These are phyloP conservation scores for Haematococcus sp. DNA, from an alignment of 139 green algal species.

Conservation along the genomic window DNA sequence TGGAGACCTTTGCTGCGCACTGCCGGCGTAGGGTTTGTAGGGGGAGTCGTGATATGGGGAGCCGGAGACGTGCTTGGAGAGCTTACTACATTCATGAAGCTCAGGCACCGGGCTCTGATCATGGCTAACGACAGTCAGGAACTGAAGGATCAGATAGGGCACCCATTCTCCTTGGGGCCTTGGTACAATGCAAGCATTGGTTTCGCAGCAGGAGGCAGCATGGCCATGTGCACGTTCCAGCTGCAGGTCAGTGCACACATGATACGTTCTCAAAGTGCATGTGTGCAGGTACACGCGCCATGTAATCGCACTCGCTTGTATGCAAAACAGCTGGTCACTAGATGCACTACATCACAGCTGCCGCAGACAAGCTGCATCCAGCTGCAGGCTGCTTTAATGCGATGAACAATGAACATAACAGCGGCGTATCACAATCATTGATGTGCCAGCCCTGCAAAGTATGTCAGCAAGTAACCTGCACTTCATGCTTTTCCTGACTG, in stretches of 20 bases:
- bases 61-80: constrained; percentile 9
- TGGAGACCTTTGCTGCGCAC: not conserved
- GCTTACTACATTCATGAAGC: constrained; percentile 10
- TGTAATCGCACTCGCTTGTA: no score
- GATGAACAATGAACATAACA: no score
- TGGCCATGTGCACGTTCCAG: constrained; percentile 33
- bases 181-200: constrained; percentile 46
- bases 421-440: no score
- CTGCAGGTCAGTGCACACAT: constrained; percentile 33
- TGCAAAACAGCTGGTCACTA: no score
- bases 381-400: no score
- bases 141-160: constrained; percentile 18
- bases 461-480: no score
- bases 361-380: no score
- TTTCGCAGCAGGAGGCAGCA: constrained; percentile 25
- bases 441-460: no score
- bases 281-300: no score
- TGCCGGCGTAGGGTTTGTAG: constrained; percentile 5
- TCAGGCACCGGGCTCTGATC: not conserved
- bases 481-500: no score
- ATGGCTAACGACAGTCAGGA: constrained; percentile 3
- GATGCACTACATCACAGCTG: no score
- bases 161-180: constrained; percentile 20
- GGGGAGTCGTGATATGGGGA: constrained; percentile 13
- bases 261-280: not conserved